A percentile compares a stretch with the other conserved stretches of the same genome.
Conservation (phyloP, 2,329 filamentous ascomycete genomes). For the Geosmithia flava region DNA sequence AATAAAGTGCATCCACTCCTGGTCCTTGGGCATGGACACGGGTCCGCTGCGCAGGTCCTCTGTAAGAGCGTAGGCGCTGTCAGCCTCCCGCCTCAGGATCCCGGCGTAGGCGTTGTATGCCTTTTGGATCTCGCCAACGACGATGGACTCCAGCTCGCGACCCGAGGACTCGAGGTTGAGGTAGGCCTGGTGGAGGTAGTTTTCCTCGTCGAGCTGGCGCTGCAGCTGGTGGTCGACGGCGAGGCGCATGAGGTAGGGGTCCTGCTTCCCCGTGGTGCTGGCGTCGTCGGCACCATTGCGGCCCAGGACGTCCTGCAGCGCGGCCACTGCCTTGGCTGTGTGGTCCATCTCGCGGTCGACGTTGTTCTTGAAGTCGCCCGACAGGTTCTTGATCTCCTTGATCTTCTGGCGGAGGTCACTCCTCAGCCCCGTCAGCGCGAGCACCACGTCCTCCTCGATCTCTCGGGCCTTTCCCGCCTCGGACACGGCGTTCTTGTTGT, state of each 20-base stretch:
- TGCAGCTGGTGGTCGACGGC: slow-evolving; percentile 84
- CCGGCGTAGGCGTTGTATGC: slow-evolving; percentile 89
- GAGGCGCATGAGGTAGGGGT: slow-evolving; percentile 80
- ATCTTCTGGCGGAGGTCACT: slow-evolving; percentile 91
- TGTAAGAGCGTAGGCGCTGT: slow-evolving; percentile 63
- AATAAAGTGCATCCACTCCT: slow-evolving; percentile 81
- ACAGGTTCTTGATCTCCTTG: slow-evolving; percentile 92
- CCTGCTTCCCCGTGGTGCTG: slow-evolving; percentile 66
- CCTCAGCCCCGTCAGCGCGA: slow-evolving; percentile 72
- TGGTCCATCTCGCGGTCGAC: slow-evolving; percentile 90
- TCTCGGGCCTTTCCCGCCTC: slow-evolving; percentile 84
- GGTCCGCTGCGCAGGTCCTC: slow-evolving; percentile 76
- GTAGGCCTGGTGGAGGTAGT: slow-evolving; percentile 92
- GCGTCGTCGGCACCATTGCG: slow-evolving; percentile 68
- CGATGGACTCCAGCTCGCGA: slow-evolving; percentile 88
- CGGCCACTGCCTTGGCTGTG: slow-evolving; percentile 67
- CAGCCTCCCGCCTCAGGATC: slow-evolving; percentile 83
- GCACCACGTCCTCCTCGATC: slow-evolving; percentile 83
- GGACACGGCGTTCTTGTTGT: slow-evolving; percentile 66
- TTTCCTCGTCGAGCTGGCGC: slow-evolving; percentile 90
- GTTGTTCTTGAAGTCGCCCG: slow-evolving; percentile 92
- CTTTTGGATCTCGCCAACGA: slow-evolving; percentile 95
- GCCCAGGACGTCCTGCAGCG: slow-evolving; percentile 70
- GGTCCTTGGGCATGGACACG: slow-evolving; percentile 85
- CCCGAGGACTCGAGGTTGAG: slow-evolving; percentile 90